A percentile compares a stretch with the other conserved stretches of the same genome.
Evolutionary conservation across 2,329 filamentous ascomycete species (phyloP).

Genomic region (Claviceps sp.): DNA sequence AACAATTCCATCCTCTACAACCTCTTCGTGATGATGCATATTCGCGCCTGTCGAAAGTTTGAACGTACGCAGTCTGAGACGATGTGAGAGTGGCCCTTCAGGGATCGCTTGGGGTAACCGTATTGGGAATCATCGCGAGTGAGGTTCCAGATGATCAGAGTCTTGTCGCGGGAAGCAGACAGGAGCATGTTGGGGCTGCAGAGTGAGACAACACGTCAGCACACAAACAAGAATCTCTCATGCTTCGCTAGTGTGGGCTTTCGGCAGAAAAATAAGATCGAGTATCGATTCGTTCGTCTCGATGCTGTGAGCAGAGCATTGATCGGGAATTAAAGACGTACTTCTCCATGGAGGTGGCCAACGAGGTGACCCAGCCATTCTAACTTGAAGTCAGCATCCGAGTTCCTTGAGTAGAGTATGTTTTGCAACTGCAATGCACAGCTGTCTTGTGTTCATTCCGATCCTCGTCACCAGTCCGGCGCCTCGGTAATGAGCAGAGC

Average conservation of each 20-base stretch:
- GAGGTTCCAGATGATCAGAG: constrained; percentile 99
- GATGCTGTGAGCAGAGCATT: background rate
- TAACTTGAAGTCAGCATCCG: constrained; percentile 20
- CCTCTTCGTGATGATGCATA: no score
- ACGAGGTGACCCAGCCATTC: constrained; percentile 97
- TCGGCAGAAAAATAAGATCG: constrained; percentile 1
- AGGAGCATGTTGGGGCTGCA: constrained; percentile 96
- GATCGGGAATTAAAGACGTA: constrained; percentile 32
- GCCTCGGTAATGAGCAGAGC: constrained; percentile 6
- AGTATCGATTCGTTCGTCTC: constrained; percentile 1
- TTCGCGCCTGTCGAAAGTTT: constrained; percentile 4
- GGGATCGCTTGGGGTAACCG: constrained; percentile 97
- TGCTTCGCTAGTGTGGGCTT: background rate
- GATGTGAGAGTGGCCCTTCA: constrained; percentile 98
- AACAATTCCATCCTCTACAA: background rate
- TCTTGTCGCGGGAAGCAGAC: constrained; percentile 95
- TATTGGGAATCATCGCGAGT: constrained; percentile 97
- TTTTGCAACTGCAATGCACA: background rate
- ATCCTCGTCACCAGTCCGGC: background rate
- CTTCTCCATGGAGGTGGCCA: constrained; percentile 99
- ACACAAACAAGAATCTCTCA: background rate
- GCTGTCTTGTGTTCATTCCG: background rate
- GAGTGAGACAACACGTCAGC: constrained; percentile 12
- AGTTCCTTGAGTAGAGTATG: background rate
- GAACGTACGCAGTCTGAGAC: constrained; percentile 97